Base-by-base conservation (phyloP, 345 rosid species). In the Aethionema arabicum region DNA sequence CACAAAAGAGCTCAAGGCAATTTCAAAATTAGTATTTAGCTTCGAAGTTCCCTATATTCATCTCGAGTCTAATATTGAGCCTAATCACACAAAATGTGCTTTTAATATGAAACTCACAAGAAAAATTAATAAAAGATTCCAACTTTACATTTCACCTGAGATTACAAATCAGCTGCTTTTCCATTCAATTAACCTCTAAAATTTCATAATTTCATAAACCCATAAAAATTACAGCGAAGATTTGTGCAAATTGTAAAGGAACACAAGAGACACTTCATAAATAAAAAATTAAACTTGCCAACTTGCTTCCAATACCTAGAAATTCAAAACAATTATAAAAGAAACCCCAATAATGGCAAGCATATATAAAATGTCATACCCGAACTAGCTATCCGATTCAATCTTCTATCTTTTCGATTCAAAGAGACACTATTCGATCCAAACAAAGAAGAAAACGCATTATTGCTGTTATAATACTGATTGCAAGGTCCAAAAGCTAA, bases 401-500 rank as follows among this genome's bases (percentile, higher is more conserved):
- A 11, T 61, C 82, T 63, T 63, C 66, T 66, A 65, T 75, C 82
- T 53, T 73, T 75, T 16, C 79, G 83, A 70, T 78, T 73, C 39
- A 75, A 12, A 38, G 75, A 33, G 33, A 58, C 60, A 33, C 0
- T 64, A 46, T 65, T 76, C 52, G 80, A 80, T 72, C 83, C 80
- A 57, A 83, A 86, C 13, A 82, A 68, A 52, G 80, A 67, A 60
- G 82, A 73, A 47, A 77, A 46, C n/a, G 77, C 81, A 74, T 62
- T 63, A 65, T 31, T 70, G 35, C 82, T 81, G 78, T 61, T 69
- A 70, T 65, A 64, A 49, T 71, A 83, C 31, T 85, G 84, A 45
- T 68, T 55, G 60, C 88, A 90, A 5, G 95, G 92, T 73, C 84
- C 87, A 51, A 83, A 81, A 38, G 86, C 82, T 67, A 87, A 69